Percentiles rank a stretch among this genome's conserved stretches.
Conservation (phyloP, 2,329 filamentous ascomycete species). For the Sporothrix pseudoabietina region DNA sequence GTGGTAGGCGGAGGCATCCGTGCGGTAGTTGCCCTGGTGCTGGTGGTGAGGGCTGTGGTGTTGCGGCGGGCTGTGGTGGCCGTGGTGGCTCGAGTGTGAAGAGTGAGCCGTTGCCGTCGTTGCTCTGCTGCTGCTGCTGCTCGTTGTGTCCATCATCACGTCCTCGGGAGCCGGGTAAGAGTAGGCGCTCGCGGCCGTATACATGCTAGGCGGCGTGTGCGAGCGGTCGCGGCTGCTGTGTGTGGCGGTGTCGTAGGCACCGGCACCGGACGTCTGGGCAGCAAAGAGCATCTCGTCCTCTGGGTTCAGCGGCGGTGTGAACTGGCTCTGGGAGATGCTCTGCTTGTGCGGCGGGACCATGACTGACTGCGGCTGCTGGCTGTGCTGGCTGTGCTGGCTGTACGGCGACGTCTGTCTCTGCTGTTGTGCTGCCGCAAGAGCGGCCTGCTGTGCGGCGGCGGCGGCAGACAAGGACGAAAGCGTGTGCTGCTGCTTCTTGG, state of each 20-base stretch:
- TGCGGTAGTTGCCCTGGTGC: constrained; percentile 1
- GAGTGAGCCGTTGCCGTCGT: not conserved
- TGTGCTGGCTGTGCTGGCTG: constrained; percentile 34
- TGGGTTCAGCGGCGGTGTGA: constrained; percentile 61
- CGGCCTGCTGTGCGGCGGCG: constrained; percentile 34
- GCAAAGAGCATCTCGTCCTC: constrained; percentile 70
- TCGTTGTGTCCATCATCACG: constrained; percentile 56
- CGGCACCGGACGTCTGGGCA: not conserved
- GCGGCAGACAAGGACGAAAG: constrained; percentile 34
- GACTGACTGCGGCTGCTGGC: constrained; percentile 41
- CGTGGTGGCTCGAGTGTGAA: constrained; percentile 34
- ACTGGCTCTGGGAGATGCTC: constrained; percentile 55
- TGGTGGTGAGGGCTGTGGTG: constrained; percentile 3
- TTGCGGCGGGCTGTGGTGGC: constrained; percentile 32
- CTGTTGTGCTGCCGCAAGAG: constrained; percentile 35
- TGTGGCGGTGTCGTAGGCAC: not conserved
- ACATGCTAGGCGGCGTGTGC: constrained; percentile 67
- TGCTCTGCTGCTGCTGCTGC: constrained; percentile 35
- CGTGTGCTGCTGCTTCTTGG: constrained; percentile 49
- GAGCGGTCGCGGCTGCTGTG: constrained; percentile 54
- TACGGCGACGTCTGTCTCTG: constrained; percentile 30
- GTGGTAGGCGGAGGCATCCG: constrained; percentile 41
- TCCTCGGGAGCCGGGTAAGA: constrained; percentile 67
- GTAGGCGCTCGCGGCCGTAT: constrained; percentile 51
- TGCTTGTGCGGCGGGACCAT: constrained; percentile 43